Evolutionary conservation across 352 stramenopile species (phyloP), one percentile per base, ranked within the genome.

Genomic region (Pythium biforme): DNA sequence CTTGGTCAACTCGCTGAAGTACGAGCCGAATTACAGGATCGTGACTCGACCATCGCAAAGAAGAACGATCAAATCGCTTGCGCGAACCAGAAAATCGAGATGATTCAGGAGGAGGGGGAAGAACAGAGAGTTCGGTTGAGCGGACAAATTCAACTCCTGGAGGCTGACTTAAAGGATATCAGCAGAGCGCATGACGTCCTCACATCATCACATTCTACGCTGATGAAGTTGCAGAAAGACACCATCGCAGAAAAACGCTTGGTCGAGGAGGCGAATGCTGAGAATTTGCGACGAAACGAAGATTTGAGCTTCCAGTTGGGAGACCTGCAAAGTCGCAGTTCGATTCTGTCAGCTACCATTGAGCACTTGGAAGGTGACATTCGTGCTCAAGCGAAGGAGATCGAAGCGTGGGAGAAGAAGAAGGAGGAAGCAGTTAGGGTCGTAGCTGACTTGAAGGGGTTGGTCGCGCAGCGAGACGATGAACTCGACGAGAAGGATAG

Each of bases 401-500:
- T 52, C 31, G 14, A 55, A 23, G 20, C 15, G 11, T 52, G 20
- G 45, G 27, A 39, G 26, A 23, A 45, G 25, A 15, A 52, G 26
- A 64, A 64, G 27, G 26, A 64, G 22, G 34, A 52, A 25, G 33
- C 48, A 14, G 12, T 29, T 22, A 23, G 9, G n/a, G n/a, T n/a
- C 14, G 17, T 61, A 8, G 22, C 52, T 4, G 25, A 34, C 4
- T 29, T 67, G 31, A 26, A 46, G 15, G 22, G 46, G 26, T 31
- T 62, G 19, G 52, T 67, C 10, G 11, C 51, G 23, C 31, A 51
- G 10, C 60, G 60, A 29, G 60, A 67, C 15, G 60, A 67, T 7
- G 60, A 67, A 22, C 43, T 67, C 19, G 60, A 67, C 25, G 60
- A 67, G 45, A 67, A 67, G 31, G 60, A 67, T 23, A 67, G 60